Base-by-base conservation (phyloP, 768 basidiomycete species). In the Hemileccinum rubropunctum region DNA sequence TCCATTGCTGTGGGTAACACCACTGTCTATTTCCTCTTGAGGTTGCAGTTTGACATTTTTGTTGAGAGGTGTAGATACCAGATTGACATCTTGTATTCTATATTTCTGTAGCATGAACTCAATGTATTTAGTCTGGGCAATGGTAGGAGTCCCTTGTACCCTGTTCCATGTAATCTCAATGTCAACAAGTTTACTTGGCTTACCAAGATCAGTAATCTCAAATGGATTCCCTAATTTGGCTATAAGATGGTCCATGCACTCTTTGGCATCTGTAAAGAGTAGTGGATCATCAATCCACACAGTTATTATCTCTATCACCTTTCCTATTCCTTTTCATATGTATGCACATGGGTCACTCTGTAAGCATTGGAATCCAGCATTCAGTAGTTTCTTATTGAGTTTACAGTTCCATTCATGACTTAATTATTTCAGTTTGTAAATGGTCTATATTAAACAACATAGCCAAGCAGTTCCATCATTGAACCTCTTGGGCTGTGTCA, bases 401-500 rank as follows among this genome's bases (percentile, higher is more conserved):
- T 67, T 43, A 6, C 58, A 28, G 42, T 73, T 64, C 69, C 67
- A 74, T 43, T 65, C 51, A 2, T 45, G 35, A 0, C 63, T 60
- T 0, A 60, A 52, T 20, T 72, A 70, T 43, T 70, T 68, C 0
- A 72, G 45, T 3, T 68, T 64, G 43, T 71, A 71, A 0, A 71
- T 7, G 0, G 58, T 49, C 15, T 47, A 60, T 37, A 45, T 46
- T 2, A 71, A 47, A 6, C 10, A 20, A 9, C 63, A 67, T 43
- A 67, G 52, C 1, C 42, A 14, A 0, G 21, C 1, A 0, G 57
- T 60, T 0, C 53, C 48, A 20, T 68, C 60, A 1, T 55, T 4
- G 26, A 47, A 63, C 0, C 65, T 64, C 10, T 65, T 49, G 0
- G 61, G 68, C 23, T 67, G 68, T 0, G 47, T 37, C 67, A 71